Evolutionary conservation across 78 protist species (phyloP), one percentile per base, ranked within the genome.

Genomic region (Monosiga brevicollis): DNA sequence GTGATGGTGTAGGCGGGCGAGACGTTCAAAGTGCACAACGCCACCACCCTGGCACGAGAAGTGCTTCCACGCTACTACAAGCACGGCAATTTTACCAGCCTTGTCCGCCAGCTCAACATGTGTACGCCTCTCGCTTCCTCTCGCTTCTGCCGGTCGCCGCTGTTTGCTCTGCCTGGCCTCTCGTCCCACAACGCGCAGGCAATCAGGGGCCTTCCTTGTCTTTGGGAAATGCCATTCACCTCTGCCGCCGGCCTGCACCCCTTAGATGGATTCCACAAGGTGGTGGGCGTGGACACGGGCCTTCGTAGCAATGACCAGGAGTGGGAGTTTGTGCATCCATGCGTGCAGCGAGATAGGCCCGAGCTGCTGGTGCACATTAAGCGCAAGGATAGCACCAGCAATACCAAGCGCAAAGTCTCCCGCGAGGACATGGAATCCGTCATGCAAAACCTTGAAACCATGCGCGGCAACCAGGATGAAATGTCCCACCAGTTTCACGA

Each of bases 101-200:
- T 82, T 24, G 79, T 82, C 39, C 70, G 85, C 11, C 85, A 82
- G 85, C 85, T 82, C 39, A 72, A 82, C 72, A 73, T 73, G 78
- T 73, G 62, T 49, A 80, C 73, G 38, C 62, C 62, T 49, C 62
- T 15, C 15, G 62, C 62, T n/a, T n/a, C n/a, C n/a, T n/a, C n/a
- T n/a, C n/a, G n/a, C n/a, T n/a, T n/a, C n/a, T n/a, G n/a, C n/a
- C n/a, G n/a, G n/a, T n/a, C n/a, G n/a, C n/a, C n/a, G n/a, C n/a
- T n/a, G n/a, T n/a, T n/a, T n/a, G n/a, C n/a, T n/a, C n/a, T n/a
- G n/a, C n/a, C n/a, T n/a, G n/a, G n/a, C n/a, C n/a, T n/a, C n/a
- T n/a, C n/a, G n/a, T n/a, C n/a, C n/a, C n/a, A n/a, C n/a, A n/a
- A n/a, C n/a, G n/a, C n/a, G n/a, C n/a, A n/a, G n/a, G n/a, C n/a